Evolutionary conservation across 2,329 filamentous ascomycete species (phyloP).

Genomic region (Penicillium fuscoglaucum): DNA sequence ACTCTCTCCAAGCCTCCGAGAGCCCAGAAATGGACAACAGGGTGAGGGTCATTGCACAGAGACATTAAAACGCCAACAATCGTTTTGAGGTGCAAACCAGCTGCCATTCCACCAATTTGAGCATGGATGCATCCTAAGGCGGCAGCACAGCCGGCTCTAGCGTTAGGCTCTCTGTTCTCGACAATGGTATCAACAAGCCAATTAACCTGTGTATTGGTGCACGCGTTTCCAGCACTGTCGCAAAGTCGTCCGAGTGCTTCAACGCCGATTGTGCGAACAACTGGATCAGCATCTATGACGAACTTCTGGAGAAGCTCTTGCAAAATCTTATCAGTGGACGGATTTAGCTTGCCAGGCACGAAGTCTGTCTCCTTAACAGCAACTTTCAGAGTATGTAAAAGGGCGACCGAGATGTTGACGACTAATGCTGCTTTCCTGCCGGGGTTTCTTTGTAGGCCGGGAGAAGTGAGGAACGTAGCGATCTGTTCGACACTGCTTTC

Average conservation of each 20-base stretch:
- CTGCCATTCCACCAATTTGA: constrained; percentile 95
- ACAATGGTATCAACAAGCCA: constrained; percentile 92
- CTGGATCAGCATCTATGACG: constrained; percentile 78
- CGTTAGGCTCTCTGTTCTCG: constrained; percentile 86
- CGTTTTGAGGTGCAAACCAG: constrained; percentile 92
- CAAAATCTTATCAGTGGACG: constrained; percentile 72
- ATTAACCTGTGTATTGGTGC: constrained; percentile 88
- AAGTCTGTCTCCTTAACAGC: constrained; percentile 77
- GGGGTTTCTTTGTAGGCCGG: constrained; percentile 76
- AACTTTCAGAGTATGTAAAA: constrained; percentile 79
- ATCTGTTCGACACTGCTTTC: constrained; percentile 96
- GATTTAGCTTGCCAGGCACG: constrained; percentile 69
- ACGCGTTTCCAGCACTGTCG: constrained; percentile 77
- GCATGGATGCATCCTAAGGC: constrained; percentile 91
- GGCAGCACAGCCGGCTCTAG: constrained; percentile 90
- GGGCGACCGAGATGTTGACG: constrained; percentile 81
- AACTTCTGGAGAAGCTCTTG: constrained; percentile 74
- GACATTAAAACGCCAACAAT: constrained; percentile 99
- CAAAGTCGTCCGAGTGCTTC: constrained; percentile 84
- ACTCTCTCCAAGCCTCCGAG: constrained; percentile 83
- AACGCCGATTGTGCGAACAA: constrained; percentile 80
- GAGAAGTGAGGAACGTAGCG: constrained; percentile 80
- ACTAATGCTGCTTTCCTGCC: constrained; percentile 87
- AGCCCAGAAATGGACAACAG: constrained; percentile 94
- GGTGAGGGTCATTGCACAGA: constrained; percentile 90